These are phyloP conservation scores for Trichothecium roseum DNA, from an alignment of 2,329 filamentous ascomycete species.

Conservation along the genomic window DNA sequence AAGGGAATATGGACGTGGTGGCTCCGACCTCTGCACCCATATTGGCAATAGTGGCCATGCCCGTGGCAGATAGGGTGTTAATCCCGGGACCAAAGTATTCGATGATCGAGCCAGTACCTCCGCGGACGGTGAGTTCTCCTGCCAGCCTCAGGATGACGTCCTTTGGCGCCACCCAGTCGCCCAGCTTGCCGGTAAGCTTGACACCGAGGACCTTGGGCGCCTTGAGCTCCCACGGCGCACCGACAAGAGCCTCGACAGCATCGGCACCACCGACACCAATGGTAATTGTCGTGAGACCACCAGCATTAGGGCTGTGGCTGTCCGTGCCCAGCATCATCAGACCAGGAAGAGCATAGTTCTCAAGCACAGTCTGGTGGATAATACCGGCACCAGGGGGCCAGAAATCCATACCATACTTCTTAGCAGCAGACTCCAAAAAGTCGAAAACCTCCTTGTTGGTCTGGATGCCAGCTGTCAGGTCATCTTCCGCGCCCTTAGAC, in stretches of 20 bases:
- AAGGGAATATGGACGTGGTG: constrained; percentile 94
- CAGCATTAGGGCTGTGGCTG: constrained; percentile 95
- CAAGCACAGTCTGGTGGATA: constrained; percentile 94
- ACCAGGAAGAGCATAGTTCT: constrained; percentile 95
- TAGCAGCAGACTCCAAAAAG: constrained; percentile 85
- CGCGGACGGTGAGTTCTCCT: constrained; percentile 81
- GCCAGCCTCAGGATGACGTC: constrained; percentile 88
- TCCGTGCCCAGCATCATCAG: constrained; percentile 99
- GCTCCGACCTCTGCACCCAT: constrained; percentile 89
- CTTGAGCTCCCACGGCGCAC: constrained; percentile 95
- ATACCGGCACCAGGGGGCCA: constrained; percentile 92
- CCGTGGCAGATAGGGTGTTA: constrained; percentile 78
- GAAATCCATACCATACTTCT: constrained; percentile 89
- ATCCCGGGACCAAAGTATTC: constrained; percentile 92
- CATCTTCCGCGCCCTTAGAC: constrained; percentile 76
- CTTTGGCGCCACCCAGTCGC: constrained; percentile 88
- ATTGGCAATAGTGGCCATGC: constrained; percentile 86
- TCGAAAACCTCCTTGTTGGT: constrained; percentile 97
- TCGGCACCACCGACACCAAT: constrained; percentile 97
- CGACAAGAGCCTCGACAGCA: constrained; percentile 91
- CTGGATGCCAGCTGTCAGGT: constrained; percentile 75
- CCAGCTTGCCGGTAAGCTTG: constrained; percentile 70
- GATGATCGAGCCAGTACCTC: constrained; percentile 88
- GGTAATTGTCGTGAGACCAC: constrained; percentile 83
- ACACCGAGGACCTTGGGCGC: constrained; percentile 87